Evolutionary conservation across 2,329 filamentous ascomycete species (phyloP), one percentile per base, ranked within the genome.

Genomic region (Aspergillaceae sp.): DNA sequence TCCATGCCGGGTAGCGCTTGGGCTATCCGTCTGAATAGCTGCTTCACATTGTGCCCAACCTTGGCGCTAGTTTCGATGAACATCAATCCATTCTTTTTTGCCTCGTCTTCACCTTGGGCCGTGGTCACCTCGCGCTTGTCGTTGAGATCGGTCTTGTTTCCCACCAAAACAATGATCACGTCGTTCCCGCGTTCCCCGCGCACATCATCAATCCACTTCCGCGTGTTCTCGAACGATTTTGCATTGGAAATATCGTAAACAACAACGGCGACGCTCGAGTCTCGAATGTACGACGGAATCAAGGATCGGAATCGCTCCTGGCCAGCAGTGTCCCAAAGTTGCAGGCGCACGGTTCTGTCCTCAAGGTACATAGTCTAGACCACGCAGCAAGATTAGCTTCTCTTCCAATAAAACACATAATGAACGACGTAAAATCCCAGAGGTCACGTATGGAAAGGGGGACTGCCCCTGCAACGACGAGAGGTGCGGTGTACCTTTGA

Each of bases 131-230:
- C 91, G 46, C 92, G 82, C 79, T 96, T 97, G 70, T 98, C 92
- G 69, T 92, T 94, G 68, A 98, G 71, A 77, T 98, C 92, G 40
- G 92, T 98, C 82, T 98, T 98, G 77, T 98, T 98, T 56, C 92
- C 92, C 35, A 98, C 94, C 41, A 98, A 74, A 41, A 98, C 92
- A 61, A 98, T 97, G 61, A 98, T 98, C 50, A 98, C 94, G 70
- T 98, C 92, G 74, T 94, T 95, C 43, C 92, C 92, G 62, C 92
- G 82, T 75, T 98, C 92, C 43, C 90, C 91, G 51, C 92, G 82
- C 48, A 98, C 92, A 65, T 98, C 92, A 65, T 98, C 92, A 56
- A 98, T 94, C 92, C 94, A 98, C 78, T 98, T 98, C 63, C 90
- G 83, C 45, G 92, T 98, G 72, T 98, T 96, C 67, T 96, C 86